Conservation (phyloP, 306 rosid species). For the Ceratonia siliqua region DNA sequence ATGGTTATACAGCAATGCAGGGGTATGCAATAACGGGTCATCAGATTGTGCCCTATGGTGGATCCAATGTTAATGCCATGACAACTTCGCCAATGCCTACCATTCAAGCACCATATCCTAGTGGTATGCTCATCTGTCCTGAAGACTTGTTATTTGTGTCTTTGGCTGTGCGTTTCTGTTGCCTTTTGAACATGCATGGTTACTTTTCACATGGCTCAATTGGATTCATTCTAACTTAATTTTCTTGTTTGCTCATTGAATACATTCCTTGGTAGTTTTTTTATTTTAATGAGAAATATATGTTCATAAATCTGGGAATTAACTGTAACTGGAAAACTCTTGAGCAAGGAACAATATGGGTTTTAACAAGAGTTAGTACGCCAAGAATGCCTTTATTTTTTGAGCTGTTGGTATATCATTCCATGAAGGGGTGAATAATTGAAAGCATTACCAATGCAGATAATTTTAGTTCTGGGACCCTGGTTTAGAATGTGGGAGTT, state of each 20-base stretch:
- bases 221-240: background rate
- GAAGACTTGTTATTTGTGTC: constrained; percentile 3
- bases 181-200: constrained; percentile 16
- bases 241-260: background rate
- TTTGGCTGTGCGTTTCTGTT: constrained; percentile 3
- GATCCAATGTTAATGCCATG: constrained; percentile 69
- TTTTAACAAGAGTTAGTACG: background rate
- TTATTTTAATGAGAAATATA: background rate
- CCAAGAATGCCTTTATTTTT: background rate
- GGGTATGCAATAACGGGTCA: constrained; percentile 82
- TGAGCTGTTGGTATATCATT: constrained; percentile 3
- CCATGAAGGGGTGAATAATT: background rate
- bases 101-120: constrained; percentile 79
- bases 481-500: background rate
- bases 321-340: background rate
- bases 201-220: constrained; percentile 5
- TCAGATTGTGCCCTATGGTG: constrained; percentile 81
- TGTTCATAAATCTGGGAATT: background rate
- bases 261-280: constrained; percentile 8
- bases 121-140: constrained; percentile 53
- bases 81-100: constrained; percentile 77
- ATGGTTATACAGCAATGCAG: constrained; percentile 70
- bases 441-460: background rate
- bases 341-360: background rate
- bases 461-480: background rate